Conservation (phyloP, 208 protist species). For the Acanthamoeba healyi region DNA sequence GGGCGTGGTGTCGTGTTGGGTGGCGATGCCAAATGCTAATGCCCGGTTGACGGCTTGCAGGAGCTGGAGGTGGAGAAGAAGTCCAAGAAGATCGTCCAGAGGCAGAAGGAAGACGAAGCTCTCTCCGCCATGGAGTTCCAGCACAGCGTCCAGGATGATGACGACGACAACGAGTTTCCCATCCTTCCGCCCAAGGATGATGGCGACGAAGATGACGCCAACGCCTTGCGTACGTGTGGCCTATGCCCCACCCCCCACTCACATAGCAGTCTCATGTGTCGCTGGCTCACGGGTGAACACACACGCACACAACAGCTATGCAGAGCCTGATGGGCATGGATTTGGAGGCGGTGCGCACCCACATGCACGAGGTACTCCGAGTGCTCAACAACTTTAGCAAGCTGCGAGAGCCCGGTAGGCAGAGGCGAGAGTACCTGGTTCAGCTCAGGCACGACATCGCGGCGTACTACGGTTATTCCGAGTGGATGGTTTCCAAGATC, state of each 20-base stretch:
- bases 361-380: slow-evolving; percentile 94
- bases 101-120: slow-evolving; percentile 62
- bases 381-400: slow-evolving; percentile 95
- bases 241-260: too few relatives aligned
- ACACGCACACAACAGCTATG: neutral
- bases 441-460: slow-evolving; percentile 94
- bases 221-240: neutral
- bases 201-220: slow-evolving; percentile 34
- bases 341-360: slow-evolving; percentile 87
- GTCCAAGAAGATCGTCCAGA: slow-evolving; percentile 61
- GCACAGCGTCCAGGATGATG: slow-evolving; percentile 30
- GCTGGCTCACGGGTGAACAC: neutral
- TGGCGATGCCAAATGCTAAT: too few relatives aligned
- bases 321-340: slow-evolving; percentile 75
- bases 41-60: too few relatives aligned
- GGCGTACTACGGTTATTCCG: slow-evolving; percentile 97
- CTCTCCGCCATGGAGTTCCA: neutral
- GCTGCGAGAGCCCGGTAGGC: slow-evolving; percentile 87
- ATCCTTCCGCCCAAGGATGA: slow-evolving; percentile 79
- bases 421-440: slow-evolving; percentile 95
- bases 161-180: slow-evolving; percentile 58
- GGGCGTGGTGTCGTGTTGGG: too few relatives aligned
- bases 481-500: slow-evolving; percentile 95
- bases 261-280: neutral
- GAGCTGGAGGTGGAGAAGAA: slow-evolving; percentile 73